Evolutionary conservation across 306 rosid genomes (phyloP).

Genomic region (Sicyos baderoa): DNA sequence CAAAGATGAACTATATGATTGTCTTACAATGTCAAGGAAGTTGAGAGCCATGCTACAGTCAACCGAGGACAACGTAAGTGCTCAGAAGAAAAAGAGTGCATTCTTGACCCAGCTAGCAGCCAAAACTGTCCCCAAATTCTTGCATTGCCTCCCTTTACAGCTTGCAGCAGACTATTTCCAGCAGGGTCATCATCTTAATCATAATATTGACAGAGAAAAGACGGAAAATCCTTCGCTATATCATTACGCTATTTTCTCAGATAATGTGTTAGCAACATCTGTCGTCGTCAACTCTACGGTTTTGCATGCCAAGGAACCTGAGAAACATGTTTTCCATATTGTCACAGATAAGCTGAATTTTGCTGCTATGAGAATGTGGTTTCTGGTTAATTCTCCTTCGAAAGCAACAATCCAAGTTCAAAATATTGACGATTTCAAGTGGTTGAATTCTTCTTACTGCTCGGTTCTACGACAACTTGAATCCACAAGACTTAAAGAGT

Average conservation of each 20-base stretch:
- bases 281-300: conserved; percentile 90
- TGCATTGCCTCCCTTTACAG: conserved; percentile 84
- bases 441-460: conserved; percentile 95
- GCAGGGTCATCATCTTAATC: conserved; percentile 54
- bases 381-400: conserved; percentile 68
- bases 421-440: conserved; percentile 82
- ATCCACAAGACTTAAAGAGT: conserved; percentile 83
- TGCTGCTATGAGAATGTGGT: conserved; percentile 96
- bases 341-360: conserved; percentile 87
- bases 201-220: conserved; percentile 43
- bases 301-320: conserved; percentile 77
- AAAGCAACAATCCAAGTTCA: conserved; percentile 71
- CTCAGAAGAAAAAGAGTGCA: conserved; percentile 70
- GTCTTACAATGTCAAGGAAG: conserved; percentile 58
- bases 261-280: conserved; percentile 84
- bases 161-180: conserved; percentile 74
- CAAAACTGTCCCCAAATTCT: conserved; percentile 74
- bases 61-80: conserved; percentile 60
- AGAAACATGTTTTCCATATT: conserved; percentile 80
- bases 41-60: conserved; percentile 86
- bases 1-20: conserved; percentile 77
- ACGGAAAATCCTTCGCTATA: conserved; percentile 65
- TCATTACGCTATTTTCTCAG: conserved; percentile 95
- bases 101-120: conserved; percentile 92
- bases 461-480: conserved; percentile 94